phyloP scores from a whole-genome alignment of 257 asterid genomes.

The Capsicum baccatum region DNA sequence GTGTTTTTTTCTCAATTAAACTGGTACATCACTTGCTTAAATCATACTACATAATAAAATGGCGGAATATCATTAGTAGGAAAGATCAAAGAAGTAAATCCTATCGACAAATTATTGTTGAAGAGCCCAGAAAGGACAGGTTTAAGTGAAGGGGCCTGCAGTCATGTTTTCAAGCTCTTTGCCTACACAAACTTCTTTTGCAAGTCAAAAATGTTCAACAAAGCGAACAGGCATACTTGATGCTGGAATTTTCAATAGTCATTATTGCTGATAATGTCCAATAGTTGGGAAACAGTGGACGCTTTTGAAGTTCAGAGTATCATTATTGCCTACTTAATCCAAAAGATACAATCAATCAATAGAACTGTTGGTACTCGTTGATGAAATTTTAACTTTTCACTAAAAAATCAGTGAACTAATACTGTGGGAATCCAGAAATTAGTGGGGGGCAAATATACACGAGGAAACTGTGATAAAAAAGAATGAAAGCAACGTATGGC shows the following conservation, averaged over 20 bases:
- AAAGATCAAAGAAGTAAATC: not conserved
- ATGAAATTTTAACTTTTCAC: not conserved
- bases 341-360: not conserved
- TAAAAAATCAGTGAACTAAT: not conserved
- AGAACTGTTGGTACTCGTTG: not conserved
- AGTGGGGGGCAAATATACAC: not conserved
- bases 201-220: not conserved
- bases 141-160: not conserved
- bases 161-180: conserved; percentile 3
- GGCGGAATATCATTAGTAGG: not conserved
- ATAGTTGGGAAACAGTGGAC: not conserved
- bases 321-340: not conserved
- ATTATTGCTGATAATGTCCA: not conserved
- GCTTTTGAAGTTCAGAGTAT: not conserved
- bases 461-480: not conserved
- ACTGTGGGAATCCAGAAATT: not conserved
- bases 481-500: not conserved
- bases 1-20: not conserved
- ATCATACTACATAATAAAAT: not conserved
- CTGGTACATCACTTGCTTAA: not conserved
- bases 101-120: not conserved
- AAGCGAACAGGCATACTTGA: not conserved
- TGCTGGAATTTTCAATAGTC: conserved; percentile 10
- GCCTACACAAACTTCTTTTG: not conserved
- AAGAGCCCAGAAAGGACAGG: conserved; percentile 1